Evolutionary conservation across 202 grass and related monocot genomes (phyloP).

Genomic region (Elaeis oleifera): DNA sequence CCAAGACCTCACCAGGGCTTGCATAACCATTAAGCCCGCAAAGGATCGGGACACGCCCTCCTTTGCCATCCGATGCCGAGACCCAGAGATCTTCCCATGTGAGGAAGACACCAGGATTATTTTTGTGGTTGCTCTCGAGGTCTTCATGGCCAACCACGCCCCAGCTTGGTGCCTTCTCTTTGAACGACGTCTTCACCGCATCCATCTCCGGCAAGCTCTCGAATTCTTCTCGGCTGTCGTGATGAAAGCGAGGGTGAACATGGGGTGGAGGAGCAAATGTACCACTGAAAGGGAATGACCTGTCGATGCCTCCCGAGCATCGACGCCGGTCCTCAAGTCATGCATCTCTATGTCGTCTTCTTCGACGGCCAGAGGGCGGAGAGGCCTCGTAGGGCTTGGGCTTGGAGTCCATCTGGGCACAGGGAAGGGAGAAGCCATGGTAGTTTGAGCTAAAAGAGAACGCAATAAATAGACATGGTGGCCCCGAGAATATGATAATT

Average conservation of each 20-base stretch:
- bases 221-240: no score
- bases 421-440: not conserved
- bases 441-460: no score
- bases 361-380: not conserved
- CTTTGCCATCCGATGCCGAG: slow-evolving; percentile 15
- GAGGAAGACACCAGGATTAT: slow-evolving; percentile 10
- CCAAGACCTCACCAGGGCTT: slow-evolving; percentile 36
- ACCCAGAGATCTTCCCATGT: slow-evolving; percentile 47
- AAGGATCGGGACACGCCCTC: slow-evolving; percentile 23
- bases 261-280: not conserved
- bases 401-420: slow-evolving; percentile 37
- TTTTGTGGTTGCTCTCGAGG: not conserved
- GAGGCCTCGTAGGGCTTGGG: slow-evolving; percentile 3
- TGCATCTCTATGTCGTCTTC: not conserved
- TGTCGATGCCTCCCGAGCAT: not conserved
- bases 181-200: no score
- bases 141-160: not conserved
- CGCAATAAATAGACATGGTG: no score
- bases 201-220: no score
- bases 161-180: no score
- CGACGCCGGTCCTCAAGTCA: not conserved
- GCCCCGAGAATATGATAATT: no score
- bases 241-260: not conserved
- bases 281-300: not conserved
- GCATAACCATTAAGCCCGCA: slow-evolving; percentile 31